Conservation (phyloP, 2,329 filamentous ascomycete species). For the Penicillium rolfsii region DNA sequence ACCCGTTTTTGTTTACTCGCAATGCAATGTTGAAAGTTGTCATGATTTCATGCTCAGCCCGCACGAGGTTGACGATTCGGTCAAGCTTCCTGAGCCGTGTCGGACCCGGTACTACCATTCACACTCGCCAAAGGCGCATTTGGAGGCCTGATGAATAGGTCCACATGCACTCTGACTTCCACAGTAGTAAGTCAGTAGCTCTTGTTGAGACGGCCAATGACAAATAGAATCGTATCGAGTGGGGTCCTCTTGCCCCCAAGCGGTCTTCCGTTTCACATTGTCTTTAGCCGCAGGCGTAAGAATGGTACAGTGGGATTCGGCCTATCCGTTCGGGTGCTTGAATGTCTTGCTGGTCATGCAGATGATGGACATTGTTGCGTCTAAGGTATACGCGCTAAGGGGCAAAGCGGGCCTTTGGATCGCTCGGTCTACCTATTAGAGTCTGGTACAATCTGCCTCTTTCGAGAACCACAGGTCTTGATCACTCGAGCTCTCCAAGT, state of each 20-base stretch:
- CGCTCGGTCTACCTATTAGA: not conserved
- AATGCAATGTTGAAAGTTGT: constrained; percentile 8
- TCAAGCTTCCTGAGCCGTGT: constrained; percentile 66
- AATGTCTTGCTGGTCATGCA: constrained; percentile 49
- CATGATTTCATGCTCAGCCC: not conserved
- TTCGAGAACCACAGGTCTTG: not conserved
- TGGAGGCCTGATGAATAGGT: constrained; percentile 36
- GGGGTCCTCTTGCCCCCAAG: constrained; percentile 58
- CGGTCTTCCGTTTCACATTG: constrained; percentile 57
- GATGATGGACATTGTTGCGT: constrained; percentile 48
- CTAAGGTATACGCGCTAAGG: not conserved
- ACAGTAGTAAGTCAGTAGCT: constrained; percentile 55
- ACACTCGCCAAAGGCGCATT: constrained; percentile 40
- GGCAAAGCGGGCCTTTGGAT: not conserved
- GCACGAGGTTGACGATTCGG: constrained; percentile 46
- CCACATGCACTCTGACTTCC: constrained; percentile 52
- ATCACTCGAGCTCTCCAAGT: not conserved
- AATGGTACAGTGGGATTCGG: constrained; percentile 49
- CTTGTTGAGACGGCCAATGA: constrained; percentile 51
- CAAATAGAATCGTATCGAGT: constrained; percentile 51
- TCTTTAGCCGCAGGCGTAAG: constrained; percentile 55
- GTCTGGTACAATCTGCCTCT: not conserved
- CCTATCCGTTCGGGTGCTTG: constrained; percentile 58
- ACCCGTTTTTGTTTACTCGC: not conserved
- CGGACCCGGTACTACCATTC: constrained; percentile 55